Evolutionary conservation across 2,329 filamentous ascomycete species (phyloP).

Genomic region (Sclerotinia borealis): DNA sequence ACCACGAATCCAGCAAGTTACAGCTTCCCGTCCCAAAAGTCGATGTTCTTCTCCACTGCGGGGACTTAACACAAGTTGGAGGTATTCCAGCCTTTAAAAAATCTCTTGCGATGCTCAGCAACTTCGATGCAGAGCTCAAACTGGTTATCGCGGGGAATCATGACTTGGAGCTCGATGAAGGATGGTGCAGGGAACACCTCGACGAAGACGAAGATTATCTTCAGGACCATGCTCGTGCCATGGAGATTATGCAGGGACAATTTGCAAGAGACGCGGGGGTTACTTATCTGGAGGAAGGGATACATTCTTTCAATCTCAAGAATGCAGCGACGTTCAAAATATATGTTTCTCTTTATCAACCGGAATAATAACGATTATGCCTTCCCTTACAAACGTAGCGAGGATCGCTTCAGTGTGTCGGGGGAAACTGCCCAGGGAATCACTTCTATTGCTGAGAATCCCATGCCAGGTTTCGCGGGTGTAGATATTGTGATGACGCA

Average conservation of each 20-base stretch:
- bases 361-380: slow-evolving; percentile 29
- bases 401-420: slow-evolving; percentile 28
- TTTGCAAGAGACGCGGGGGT: slow-evolving; percentile 26
- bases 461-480: slow-evolving; percentile 40
- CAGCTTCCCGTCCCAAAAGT: slow-evolving; percentile 27
- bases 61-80: slow-evolving; percentile 33
- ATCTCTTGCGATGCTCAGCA: slow-evolving; percentile 20
- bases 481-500: slow-evolving; percentile 55
- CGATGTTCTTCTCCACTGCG: slow-evolving; percentile 36
- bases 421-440: slow-evolving; percentile 14
- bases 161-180: slow-evolving; percentile 50
- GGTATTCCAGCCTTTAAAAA: slow-evolving; percentile 23
- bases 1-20: slow-evolving; percentile 15
- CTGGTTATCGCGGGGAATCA: slow-evolving; percentile 60
- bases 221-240: slow-evolving; percentile 17
- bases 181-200: slow-evolving; percentile 35
- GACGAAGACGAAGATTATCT: slow-evolving; percentile 10
- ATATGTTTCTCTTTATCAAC: slow-evolving; percentile 32
- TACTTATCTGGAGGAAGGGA: slow-evolving; percentile 32
- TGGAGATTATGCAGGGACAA: slow-evolving; percentile 23
- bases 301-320: slow-evolving; percentile 27
- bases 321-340: slow-evolving; percentile 30
- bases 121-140: slow-evolving; percentile 48
- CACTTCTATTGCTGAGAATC: slow-evolving; percentile 22
- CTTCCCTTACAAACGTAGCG: slow-evolving; percentile 26